Percentiles rank a stretch among this genome's conserved stretches.
phyloP scores from a whole-genome alignment of 2,329 filamentous ascomycete species.

The Trichoderma sp. region DNA sequence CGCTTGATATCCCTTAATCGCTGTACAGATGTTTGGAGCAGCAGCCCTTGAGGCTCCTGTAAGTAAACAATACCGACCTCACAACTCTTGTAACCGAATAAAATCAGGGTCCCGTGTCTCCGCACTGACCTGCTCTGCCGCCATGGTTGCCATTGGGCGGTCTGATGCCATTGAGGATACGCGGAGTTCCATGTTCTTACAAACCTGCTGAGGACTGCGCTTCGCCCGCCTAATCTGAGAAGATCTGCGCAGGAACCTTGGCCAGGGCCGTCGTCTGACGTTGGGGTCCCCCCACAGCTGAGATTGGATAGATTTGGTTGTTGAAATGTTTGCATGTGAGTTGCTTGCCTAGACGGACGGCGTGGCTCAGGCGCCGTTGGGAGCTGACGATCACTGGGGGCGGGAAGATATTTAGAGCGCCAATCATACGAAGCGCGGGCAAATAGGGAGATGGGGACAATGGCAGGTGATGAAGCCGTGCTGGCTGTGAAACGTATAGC shows the following conservation, averaged over 20 bases:
- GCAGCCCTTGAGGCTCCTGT: background rate
- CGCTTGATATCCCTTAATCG: background rate
- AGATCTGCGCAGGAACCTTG: slow-evolving; percentile 21
- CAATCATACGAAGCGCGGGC: background rate
- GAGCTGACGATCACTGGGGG: slow-evolving; percentile 6
- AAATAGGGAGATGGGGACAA: background rate
- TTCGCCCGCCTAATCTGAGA: slow-evolving; percentile 6
- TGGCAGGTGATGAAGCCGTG: background rate
- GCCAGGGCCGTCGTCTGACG: slow-evolving; percentile 22
- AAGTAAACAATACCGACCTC: background rate
- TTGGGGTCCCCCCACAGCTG: slow-evolving; percentile 14
- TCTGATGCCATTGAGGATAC: background rate
- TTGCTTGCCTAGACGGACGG: background rate
- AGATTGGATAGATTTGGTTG: slow-evolving; percentile 3
- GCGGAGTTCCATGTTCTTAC: background rate
- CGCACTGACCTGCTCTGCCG: background rate
- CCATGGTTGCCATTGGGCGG: background rate
- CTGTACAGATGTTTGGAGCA: background rate
- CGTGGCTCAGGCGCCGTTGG: background rate
- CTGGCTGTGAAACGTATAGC: background rate
- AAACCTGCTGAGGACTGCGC: background rate
- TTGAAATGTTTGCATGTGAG: background rate
- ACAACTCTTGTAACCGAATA: background rate
- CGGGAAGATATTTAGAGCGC: background rate
- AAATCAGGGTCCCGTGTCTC: background rate